A percentile compares a stretch with the other conserved stretches of the same genome.
These are phyloP conservation scores for Wickerhamomyces bovis DNA, from an alignment of 805 yeast species.

Conservation along the genomic window DNA sequence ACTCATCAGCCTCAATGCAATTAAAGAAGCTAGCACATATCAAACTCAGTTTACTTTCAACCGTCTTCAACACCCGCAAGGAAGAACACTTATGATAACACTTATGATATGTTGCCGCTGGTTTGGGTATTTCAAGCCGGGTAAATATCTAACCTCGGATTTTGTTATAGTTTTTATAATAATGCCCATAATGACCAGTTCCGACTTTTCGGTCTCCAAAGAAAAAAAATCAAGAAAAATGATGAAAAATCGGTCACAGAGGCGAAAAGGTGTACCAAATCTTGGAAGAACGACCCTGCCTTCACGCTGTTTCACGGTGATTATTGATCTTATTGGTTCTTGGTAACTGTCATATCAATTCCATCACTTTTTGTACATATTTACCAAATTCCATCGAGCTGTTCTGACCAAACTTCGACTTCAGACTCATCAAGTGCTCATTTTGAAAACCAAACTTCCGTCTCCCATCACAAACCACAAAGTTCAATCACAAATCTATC, in stretches of 20 bases:
- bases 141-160: not conserved
- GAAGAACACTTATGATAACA: too few species aligned
- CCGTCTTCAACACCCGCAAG: too few species aligned
- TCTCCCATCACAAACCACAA: constrained; percentile 3
- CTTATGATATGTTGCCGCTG: too few species aligned
- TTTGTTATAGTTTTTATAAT: too few species aligned
- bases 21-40: too few species aligned
- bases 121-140: too few species aligned
- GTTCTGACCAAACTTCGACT: not conserved
- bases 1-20: too few species aligned
- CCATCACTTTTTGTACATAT: not conserved
- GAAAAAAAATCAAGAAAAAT: not conserved
- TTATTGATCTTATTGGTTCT: not conserved
- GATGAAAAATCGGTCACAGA: not conserved
- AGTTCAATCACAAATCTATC: not conserved
- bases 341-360: not conserved
- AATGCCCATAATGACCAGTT: not conserved
- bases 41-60: too few species aligned
- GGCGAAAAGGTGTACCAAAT: not conserved
- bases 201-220: not conserved
- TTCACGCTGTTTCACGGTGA: not conserved
- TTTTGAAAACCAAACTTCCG: not conserved
- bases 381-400: not conserved
- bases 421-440: not conserved
- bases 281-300: not conserved